Percentiles rank a stretch among this genome's conserved stretches.
Conservation (phyloP, 208 protist genomes). For the Herpetomonas muscarum region DNA sequence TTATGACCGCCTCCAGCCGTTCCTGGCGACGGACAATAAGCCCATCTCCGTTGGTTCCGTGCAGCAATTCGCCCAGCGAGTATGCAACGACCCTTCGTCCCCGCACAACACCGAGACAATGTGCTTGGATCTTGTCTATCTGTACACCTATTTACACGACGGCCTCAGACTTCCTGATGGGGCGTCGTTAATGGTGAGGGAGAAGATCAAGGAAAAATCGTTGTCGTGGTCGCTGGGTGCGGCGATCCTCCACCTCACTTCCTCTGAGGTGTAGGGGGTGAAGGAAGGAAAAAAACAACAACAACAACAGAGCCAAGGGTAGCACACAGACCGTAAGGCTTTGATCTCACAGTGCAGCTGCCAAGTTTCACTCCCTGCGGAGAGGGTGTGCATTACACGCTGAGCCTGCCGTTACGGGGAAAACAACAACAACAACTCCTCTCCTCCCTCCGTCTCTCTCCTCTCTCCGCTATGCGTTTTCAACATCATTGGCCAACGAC, state of each 20-base stretch:
- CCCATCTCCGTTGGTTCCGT: slow-evolving; percentile 22
- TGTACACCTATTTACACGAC: slow-evolving; percentile 59
- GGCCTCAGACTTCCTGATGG: slow-evolving; percentile 49
- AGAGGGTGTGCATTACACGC: no score
- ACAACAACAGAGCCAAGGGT: no score
- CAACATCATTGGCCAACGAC: no score
- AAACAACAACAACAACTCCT: no score
- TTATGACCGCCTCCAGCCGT: slow-evolving; percentile 42
- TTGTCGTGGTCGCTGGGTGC: slow-evolving; percentile 81
- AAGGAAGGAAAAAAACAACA: no score
- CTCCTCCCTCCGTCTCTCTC: no score
- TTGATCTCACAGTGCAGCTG: no score
- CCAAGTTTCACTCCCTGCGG: no score
- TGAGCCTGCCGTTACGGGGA: no score
- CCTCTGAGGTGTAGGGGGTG: no score
- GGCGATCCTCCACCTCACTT: slow-evolving; percentile 37
- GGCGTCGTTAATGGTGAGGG: slow-evolving; percentile 31
- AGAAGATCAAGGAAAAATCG: slow-evolving; percentile 52
- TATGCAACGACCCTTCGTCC: slow-evolving; percentile 8
- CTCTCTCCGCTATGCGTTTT: no score
- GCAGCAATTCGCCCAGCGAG: slow-evolving; percentile 17
- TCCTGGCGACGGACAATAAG: not conserved
- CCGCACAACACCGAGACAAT: slow-evolving; percentile 12
- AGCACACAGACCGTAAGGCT: no score
- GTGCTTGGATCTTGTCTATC: slow-evolving; percentile 76